Evolutionary conservation across 2,329 filamentous ascomycete genomes (phyloP), one percentile per base, ranked within the genome.

Genomic region (Trematosphaeria pertusa): DNA sequence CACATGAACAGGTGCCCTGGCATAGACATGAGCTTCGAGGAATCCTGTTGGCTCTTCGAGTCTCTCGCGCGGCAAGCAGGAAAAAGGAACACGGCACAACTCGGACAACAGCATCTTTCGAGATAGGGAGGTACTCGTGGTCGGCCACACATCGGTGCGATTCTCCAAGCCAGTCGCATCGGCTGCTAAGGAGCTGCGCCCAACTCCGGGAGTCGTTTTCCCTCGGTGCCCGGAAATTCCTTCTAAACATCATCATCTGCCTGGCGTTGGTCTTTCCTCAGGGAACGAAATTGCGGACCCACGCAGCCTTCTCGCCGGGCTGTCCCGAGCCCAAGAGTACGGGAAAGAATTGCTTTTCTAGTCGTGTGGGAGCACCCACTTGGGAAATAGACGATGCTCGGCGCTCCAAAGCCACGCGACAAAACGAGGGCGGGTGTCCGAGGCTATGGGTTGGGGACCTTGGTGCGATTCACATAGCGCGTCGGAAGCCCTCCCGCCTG

Each of bases 1-100:
- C 67, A 69, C 66, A 65, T 68, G 67, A 64, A 56, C 62, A 48
- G 37, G 33, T 49, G 43, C 51, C 46, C 31, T 49, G 50, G 44
- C 48, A 50, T 51, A 59, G 52, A 51, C 37, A 47, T 58, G 57
- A 53, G 47, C 37, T 50, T 52, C 43, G 43, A 49, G 21, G 40
- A 34, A 33, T 52, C 24, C 31, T 46, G 56, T 61, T 61, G 58
- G 54, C 36, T 37, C 34, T 50, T 47, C 33, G 43, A 46, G 36
- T 50, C 46, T 31, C 10, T 17, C 34, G 37, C 24, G 44, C 49
- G 41, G 17, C 11, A 43, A 10, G 37, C n/a, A 22, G 31, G 19
- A 43, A 31, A 15, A 28, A n/a, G 34, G 14, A 32, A 18, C 26
- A 37, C 24, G 24, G 8, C 7, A 8, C 8, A 28, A 28, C 24